Conservation (phyloP, 2,329 filamentous ascomycete genomes). For the Nigrospora oryzae region DNA sequence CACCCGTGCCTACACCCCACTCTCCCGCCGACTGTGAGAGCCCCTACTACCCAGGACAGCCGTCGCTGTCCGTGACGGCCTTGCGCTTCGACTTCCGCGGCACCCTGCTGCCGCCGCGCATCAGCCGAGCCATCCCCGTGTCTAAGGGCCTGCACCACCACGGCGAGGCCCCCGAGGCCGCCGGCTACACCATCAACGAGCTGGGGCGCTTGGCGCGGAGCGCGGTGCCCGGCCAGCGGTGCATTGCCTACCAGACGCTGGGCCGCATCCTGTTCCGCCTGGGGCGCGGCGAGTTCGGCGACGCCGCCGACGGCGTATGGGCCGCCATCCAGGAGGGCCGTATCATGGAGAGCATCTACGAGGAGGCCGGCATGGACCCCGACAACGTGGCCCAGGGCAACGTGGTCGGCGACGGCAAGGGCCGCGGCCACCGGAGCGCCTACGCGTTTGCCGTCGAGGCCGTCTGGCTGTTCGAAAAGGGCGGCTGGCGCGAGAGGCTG, state of each 20-base stretch:
- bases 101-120: conserved; percentile 66
- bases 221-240: conserved; percentile 76
- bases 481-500: conserved; percentile 56
- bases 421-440: conserved; percentile 67
- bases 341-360: conserved; percentile 67
- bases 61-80: conserved; percentile 62
- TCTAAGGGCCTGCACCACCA: conserved; percentile 87
- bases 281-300: conserved; percentile 63
- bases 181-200: conserved; percentile 88
- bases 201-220: conserved; percentile 74
- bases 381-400: not conserved
- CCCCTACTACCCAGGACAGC: conserved; percentile 73
- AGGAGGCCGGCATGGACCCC: conserved; percentile 57
- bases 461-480: conserved; percentile 72
- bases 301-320: conserved; percentile 77
- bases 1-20: conserved; percentile 56
- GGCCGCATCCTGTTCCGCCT: conserved; percentile 79
- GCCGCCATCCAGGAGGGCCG: conserved; percentile 65
- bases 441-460: conserved; percentile 82
- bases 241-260: conserved; percentile 84
- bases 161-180: conserved; percentile 82
- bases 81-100: conserved; percentile 88
- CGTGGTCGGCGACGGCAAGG: conserved; percentile 24
- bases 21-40: conserved; percentile 60
- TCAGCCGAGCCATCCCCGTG: conserved; percentile 65